Evolutionary conservation across 495 filamentous ascomycete genomes (phyloP), one percentile per base, ranked within the genome.

Genomic region (Neurospora sp.): DNA sequence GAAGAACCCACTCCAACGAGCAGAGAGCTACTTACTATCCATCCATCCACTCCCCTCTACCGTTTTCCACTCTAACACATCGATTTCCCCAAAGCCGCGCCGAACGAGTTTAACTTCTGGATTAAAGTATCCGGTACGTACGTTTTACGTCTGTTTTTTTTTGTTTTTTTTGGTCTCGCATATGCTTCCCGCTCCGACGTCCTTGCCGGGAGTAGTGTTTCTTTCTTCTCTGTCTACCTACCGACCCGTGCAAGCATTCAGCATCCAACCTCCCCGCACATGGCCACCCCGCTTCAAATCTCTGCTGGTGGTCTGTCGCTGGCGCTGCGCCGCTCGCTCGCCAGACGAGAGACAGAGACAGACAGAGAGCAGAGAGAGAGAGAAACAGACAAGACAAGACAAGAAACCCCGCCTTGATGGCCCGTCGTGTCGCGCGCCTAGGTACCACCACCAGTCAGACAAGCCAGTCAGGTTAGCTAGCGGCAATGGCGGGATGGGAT

Each of bases 221-320:
- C 69, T 76, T 65, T 37, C 53, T n/a, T 76, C 53, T 22, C 73
- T 76, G 18, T 73, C 48, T 31, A 72, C n/a, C 22, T 72, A n/a
- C 35, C 59, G n/a, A 75, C 75, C 65, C 16, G 72, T 20, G 20
- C 39, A 61, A 61, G 53, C 22, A 61, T 61, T 35, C 12, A 61
- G 11, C 48, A 61, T 16, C 12, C 53, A 61, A 35, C 53, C 22
- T 61, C 53, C 53, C 27, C 27, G 27, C 53, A 61, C 27, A 35
- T 61, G 14, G 53, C 9, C 53, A 61, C 53, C 53, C 53, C 53
- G 53, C 53, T 61, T 61, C 53, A 61, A 61, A 61, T 61, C 22
- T 61, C 53, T 61, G 53, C 53, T 35, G 27, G 22, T 61, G 27
- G 53, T 61, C 10, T 53, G 46, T 53, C 27, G 53, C 53, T 61